Evolutionary conservation across 2,329 filamentous ascomycete genomes (phyloP).

Genomic region (Helicocarpus griseus): DNA sequence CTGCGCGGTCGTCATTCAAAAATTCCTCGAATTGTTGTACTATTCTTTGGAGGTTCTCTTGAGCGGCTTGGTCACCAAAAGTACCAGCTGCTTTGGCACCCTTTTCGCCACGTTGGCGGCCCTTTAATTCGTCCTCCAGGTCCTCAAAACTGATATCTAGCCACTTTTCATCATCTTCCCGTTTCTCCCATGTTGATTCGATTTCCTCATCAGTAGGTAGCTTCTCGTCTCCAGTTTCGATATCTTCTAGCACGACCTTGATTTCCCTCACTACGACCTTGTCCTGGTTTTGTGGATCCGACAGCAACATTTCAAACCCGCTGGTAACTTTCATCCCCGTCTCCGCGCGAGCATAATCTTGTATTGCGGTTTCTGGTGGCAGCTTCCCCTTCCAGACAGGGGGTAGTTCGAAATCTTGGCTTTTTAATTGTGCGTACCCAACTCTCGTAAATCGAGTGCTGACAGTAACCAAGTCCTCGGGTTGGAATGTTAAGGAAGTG

Average conservation of each 20-base stretch:
- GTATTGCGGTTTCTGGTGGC: slow-evolving; percentile 35
- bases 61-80: slow-evolving; percentile 37
- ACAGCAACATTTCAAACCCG: slow-evolving; percentile 80
- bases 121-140: slow-evolving; percentile 69
- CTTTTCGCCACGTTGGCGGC: slow-evolving; percentile 34
- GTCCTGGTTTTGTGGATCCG: slow-evolving; percentile 57
- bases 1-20: slow-evolving; percentile 74
- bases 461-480: slow-evolving; percentile 66
- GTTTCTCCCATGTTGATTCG: slow-evolving; percentile 50
- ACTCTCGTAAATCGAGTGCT: slow-evolving; percentile 79
- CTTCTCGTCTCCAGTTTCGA: slow-evolving; percentile 58
- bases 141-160: slow-evolving; percentile 84
- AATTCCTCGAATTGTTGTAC: slow-evolving; percentile 91
- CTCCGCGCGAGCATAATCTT: slow-evolving; percentile 42
- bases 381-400: slow-evolving; percentile 45
- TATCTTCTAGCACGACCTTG: slow-evolving; percentile 63
- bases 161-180: slow-evolving; percentile 83
- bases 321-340: slow-evolving; percentile 82
- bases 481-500: slow-evolving; percentile 54
- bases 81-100: slow-evolving; percentile 16
- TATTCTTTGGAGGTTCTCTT: slow-evolving; percentile 68
- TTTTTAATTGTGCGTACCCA: slow-evolving; percentile 80
- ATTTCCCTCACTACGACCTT: slow-evolving; percentile 65
- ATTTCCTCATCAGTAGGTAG: slow-evolving; percentile 72
- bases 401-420: slow-evolving; percentile 65